Evolutionary conservation across 208 protist species (phyloP).

Genomic region (Acanthamoeba royreba): DNA sequence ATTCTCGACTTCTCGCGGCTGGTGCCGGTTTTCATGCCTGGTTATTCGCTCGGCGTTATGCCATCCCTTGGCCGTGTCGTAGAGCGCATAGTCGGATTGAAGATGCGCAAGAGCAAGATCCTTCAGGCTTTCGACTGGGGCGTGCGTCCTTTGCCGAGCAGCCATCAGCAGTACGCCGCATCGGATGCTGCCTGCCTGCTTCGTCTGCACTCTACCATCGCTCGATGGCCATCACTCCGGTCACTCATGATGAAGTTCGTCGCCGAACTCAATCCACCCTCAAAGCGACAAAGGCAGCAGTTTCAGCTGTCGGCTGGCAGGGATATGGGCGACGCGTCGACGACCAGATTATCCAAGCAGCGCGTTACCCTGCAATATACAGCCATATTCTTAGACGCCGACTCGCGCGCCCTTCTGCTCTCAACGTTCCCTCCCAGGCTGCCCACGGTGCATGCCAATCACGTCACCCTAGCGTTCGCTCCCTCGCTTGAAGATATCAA

Average conservation of each 20-base stretch:
- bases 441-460: neutral
- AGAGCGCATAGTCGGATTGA: neutral
- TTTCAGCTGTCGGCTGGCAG: neutral
- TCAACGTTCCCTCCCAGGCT: neutral
- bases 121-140: conserved; percentile 25
- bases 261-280: neutral
- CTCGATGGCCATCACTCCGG: neutral
- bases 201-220: neutral
- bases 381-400: neutral
- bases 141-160: neutral
- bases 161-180: conserved; percentile 15
- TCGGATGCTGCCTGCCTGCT: conserved; percentile 15
- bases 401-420: neutral
- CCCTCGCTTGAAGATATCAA: neutral
- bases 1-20: neutral
- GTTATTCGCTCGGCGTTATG: neutral
- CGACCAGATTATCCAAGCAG: neutral
- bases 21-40: neutral
- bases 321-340: neutral
- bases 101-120: neutral
- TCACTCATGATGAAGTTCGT: neutral
- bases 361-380: conserved; percentile 5
- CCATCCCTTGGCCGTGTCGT: neutral
- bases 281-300: neutral
- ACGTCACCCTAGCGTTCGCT: conserved; percentile 17